Evolutionary conservation across 164 flowering plant species (phyloP).

Genomic region (Aristolochia fimbriata): DNA sequence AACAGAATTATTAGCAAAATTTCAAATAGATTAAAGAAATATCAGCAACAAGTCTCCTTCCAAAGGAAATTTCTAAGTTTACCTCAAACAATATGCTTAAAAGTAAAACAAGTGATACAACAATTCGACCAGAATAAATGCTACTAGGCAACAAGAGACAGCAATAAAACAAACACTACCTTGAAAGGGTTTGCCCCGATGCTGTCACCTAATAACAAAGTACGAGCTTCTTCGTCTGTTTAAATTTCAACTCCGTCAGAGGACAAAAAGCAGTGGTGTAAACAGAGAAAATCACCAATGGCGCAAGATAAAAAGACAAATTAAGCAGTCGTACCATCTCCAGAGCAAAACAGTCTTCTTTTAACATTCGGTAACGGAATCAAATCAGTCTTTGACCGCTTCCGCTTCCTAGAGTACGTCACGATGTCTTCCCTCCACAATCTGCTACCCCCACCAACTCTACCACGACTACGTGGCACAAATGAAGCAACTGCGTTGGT

Average conservation of each 20-base stretch:
- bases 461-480: slow-evolving; percentile 11
- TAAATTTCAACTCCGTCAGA: slow-evolving; percentile 12
- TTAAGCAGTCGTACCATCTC: slow-evolving; percentile 12
- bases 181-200: neutral
- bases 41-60: too few relatives aligned
- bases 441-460: slow-evolving; percentile 4
- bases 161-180: slow-evolving; percentile 7
- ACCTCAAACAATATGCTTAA: neutral
- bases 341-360: slow-evolving; percentile 16
- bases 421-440: slow-evolving; percentile 9
- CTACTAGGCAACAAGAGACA: neutral
- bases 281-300: neutral
- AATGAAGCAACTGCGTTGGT: slow-evolving; percentile 1
- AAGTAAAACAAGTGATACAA: neutral
- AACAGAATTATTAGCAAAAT: too few relatives aligned
- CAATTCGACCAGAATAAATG: neutral
- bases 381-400: slow-evolving; percentile 9
- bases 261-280: neutral
- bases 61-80: too few relatives aligned
- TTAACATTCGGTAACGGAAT: slow-evolving; percentile 6
- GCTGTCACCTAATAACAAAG: neutral
- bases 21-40: too few relatives aligned
- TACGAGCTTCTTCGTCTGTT: neutral
- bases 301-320: neutral
- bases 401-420: slow-evolving; percentile 31